Evolutionary conservation across 2,329 filamentous ascomycete species (phyloP), one percentile per base, ranked within the genome.

Genomic region (Aspergillus sp.): DNA sequence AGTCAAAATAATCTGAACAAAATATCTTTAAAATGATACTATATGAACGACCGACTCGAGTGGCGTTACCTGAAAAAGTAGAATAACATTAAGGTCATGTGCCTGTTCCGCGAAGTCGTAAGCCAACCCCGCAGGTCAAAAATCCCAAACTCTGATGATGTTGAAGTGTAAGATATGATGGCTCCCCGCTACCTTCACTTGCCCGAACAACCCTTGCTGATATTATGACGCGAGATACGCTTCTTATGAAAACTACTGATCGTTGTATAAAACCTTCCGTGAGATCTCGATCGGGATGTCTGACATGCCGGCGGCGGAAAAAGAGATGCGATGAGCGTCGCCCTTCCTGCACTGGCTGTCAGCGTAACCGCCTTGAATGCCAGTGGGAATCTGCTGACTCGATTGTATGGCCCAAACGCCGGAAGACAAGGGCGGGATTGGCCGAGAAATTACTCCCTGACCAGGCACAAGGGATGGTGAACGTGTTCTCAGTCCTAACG

Each of bases 271-370:
- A 30, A 11, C 27, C 27, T 11, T 8, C 27, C 8, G 27, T 30
- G 39, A 42, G 39, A 42, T 42, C 39, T 42, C 39, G 39, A 32
- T 36, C 49, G 10, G 59, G 59, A 8, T 61, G 59, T 21, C 19
- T 57, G 6, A 54, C 49, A 10, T 61, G 59, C 36, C 54, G 59
- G 8, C 48, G 30, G 2, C 59, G 59, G 39, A 61, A 61, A 49
- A 61, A 61, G 49, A 61, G 58, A 58, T 61, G 59, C 21, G 54
- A 61, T 23, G 59, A 61, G 25, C 11, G 13, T 2, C 54, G 48
- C 30, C 54, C 59, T 3, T 38, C 36, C 11, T 61, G 59, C 15
- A 41, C 21, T 7, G 59, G 48, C 11, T 61, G 59, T 11, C 54
- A 48, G 3, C 59, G 59, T 13, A 61, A 61, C 11, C 5, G 13